Percentiles rank a stretch among this genome's conserved stretches.
phyloP scores from a whole-genome alignment of 2,329 filamentous ascomycete genomes.

The Paraphaeosphaeria sporulosa region DNA sequence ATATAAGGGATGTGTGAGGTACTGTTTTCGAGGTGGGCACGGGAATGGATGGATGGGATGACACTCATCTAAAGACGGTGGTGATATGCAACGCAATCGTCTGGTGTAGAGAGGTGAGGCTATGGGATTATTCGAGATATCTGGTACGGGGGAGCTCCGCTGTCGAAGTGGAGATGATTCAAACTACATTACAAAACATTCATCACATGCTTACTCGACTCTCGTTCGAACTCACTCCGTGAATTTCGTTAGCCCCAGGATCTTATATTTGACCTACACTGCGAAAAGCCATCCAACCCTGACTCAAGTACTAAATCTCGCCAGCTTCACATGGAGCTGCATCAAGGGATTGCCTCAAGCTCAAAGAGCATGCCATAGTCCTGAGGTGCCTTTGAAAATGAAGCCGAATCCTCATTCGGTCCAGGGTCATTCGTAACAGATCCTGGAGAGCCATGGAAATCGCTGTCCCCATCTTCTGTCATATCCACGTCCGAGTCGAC shows the following conservation, averaged over 20 bases:
- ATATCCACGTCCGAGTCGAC: not conserved
- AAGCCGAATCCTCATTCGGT: not conserved
- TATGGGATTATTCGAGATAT: no score
- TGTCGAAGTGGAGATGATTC: no score
- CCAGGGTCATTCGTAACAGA: not conserved
- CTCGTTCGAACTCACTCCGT: no score
- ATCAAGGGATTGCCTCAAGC: not conserved
- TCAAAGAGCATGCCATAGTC: constrained; percentile 1
- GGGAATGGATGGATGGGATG: not conserved
- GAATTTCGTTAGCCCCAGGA: no score
- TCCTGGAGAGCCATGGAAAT: not conserved
- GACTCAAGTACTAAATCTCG: not conserved
- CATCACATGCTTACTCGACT: no score
- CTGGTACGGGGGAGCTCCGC: no score
- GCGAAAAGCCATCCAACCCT: not conserved
- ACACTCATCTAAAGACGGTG: not conserved
- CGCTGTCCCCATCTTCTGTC: constrained; percentile 1
- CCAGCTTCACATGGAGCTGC: not conserved
- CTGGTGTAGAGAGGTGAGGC: no score
- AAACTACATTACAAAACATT: no score
- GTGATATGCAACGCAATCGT: no score
- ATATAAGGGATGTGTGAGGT: not conserved
- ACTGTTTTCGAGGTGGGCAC: not conserved
- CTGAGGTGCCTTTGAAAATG: not conserved
- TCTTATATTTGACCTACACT: no score